Evolutionary conservation across 352 stramenopile species (phyloP).

Genomic region (Globisporangium okanoganense): DNA sequence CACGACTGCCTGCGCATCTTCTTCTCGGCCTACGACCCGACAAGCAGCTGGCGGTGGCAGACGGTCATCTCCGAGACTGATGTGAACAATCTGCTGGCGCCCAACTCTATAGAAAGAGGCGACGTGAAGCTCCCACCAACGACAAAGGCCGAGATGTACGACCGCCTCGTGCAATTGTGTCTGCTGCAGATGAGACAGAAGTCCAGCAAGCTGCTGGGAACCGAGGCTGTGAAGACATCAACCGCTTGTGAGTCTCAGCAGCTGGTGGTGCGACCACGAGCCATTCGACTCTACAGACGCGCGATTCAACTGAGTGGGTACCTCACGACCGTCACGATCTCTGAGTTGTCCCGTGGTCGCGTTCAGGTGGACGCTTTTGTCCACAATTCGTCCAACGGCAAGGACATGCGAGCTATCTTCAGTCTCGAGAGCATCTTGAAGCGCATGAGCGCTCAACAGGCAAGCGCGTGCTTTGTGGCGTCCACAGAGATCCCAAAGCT

Average conservation of each 20-base stretch:
- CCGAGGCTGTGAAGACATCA: neutral
- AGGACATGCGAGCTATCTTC: constrained; percentile 25
- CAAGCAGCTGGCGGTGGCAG: constrained; percentile 45
- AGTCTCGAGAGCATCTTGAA: constrained; percentile 52
- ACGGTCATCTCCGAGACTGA: constrained; percentile 47
- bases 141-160: constrained; percentile 57
- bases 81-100: constrained; percentile 55
- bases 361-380: constrained; percentile 60
- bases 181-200: constrained; percentile 28
- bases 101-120: constrained; percentile 49
- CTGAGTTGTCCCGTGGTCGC: constrained; percentile 52
- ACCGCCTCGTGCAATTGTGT: constrained; percentile 51
- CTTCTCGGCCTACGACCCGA: constrained; percentile 64
- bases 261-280: constrained; percentile 42
- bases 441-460: constrained; percentile 38
- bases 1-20: constrained; percentile 71
- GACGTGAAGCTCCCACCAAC: constrained; percentile 39
- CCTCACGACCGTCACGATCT: constrained; percentile 50
- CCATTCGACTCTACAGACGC: constrained; percentile 52
- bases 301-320: constrained; percentile 41
- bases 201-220: neutral
- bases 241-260: neutral
- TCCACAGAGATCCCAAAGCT: constrained; percentile 29
- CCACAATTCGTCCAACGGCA: constrained; percentile 22
- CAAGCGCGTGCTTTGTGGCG: constrained; percentile 29